Conservation (phyloP, 2,329 filamentous ascomycete genomes). For the Xylogone sp. region DNA sequence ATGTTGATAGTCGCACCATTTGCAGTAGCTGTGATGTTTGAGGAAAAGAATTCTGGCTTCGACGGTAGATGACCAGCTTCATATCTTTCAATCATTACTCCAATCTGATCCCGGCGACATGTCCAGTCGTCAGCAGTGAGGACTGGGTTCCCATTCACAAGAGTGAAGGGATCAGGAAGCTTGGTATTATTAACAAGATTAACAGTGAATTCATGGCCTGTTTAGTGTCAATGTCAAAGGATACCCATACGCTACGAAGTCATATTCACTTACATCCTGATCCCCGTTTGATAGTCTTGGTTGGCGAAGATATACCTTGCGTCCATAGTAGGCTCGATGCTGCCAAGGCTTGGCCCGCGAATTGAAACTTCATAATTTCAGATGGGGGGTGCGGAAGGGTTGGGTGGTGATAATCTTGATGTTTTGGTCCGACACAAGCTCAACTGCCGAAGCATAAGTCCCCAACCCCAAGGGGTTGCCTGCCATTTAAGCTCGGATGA, state of each 20-base stretch:
- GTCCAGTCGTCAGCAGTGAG: slow-evolving; percentile 42
- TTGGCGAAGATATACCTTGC: too few species aligned
- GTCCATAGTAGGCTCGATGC: too few species aligned
- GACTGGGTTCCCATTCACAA: slow-evolving; percentile 37
- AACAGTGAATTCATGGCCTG: neutral
- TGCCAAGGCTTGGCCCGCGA: too few species aligned
- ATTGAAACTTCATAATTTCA: too few species aligned
- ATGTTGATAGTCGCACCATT: slow-evolving; percentile 40
- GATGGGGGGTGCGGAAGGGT: too few species aligned
- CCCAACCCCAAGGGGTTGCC: too few species aligned
- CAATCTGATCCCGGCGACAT: slow-evolving; percentile 46
- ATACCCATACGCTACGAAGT: too few species aligned
- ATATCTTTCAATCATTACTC: slow-evolving; percentile 44
- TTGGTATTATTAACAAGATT: slow-evolving; percentile 7
- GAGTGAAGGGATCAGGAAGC: slow-evolving; percentile 43
- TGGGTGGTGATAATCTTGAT: too few species aligned
- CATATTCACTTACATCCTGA: neutral
- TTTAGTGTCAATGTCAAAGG: too few species aligned
- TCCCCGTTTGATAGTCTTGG: neutral
- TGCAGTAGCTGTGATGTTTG: slow-evolving; percentile 41
- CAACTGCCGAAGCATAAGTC: too few species aligned
- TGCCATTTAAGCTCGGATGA: too few species aligned
- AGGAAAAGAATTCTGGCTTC: slow-evolving; percentile 28
- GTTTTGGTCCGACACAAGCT: too few species aligned
- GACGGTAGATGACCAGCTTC: slow-evolving; percentile 46